Percentiles rank a stretch among this genome's conserved stretches.
phyloP scores from a whole-genome alignment of 768 basidiomycete species.

The Inosperma sp. region DNA sequence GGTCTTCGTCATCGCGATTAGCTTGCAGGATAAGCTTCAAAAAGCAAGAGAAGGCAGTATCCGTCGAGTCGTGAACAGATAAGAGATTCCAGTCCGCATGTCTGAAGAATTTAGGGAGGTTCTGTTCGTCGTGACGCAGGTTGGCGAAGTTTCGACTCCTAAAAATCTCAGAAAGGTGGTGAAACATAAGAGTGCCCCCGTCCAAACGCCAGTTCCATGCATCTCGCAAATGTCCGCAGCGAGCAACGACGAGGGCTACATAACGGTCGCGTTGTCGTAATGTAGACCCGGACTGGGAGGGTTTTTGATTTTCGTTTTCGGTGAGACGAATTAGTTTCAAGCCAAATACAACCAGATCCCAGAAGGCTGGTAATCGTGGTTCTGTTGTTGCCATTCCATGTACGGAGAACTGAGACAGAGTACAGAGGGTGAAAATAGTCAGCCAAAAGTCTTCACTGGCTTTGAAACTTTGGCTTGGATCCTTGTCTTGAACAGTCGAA shows the following conservation, averaged over 20 bases:
- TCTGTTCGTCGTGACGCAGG: slow-evolving; percentile 53
- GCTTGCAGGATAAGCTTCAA: slow-evolving; percentile 78
- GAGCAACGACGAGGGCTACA: slow-evolving; percentile 58
- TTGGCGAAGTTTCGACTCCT: slow-evolving; percentile 72
- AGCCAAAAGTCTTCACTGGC: slow-evolving; percentile 72
- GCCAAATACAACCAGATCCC: slow-evolving; percentile 59
- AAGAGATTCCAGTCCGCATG: slow-evolving; percentile 51
- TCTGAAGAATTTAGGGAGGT: slow-evolving; percentile 70
- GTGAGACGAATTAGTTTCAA: slow-evolving; percentile 54
- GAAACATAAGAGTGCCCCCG: slow-evolving; percentile 54
- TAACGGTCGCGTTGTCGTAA: slow-evolving; percentile 65
- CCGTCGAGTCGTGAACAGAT: slow-evolving; percentile 44
- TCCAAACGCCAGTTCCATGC: slow-evolving; percentile 76
- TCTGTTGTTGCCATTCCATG: slow-evolving; percentile 35
- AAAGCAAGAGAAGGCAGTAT: slow-evolving; percentile 75
- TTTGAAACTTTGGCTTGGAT: slow-evolving; percentile 25
- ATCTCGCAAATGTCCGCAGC: slow-evolving; percentile 69
- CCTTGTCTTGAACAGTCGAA: slow-evolving; percentile 19
- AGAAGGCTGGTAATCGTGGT: slow-evolving; percentile 48
- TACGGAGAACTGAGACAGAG: slow-evolving; percentile 74
- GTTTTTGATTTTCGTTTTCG: slow-evolving; percentile 40
- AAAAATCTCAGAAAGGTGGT: slow-evolving; percentile 66
- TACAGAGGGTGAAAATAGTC: slow-evolving; percentile 60
- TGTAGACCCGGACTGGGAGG: slow-evolving; percentile 29
- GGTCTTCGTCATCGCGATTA: slow-evolving; percentile 28